Evolutionary conservation across 345 rosid species (phyloP), one percentile per base, ranked within the genome.

Genomic region (Bruguiera gymnorhiza): DNA sequence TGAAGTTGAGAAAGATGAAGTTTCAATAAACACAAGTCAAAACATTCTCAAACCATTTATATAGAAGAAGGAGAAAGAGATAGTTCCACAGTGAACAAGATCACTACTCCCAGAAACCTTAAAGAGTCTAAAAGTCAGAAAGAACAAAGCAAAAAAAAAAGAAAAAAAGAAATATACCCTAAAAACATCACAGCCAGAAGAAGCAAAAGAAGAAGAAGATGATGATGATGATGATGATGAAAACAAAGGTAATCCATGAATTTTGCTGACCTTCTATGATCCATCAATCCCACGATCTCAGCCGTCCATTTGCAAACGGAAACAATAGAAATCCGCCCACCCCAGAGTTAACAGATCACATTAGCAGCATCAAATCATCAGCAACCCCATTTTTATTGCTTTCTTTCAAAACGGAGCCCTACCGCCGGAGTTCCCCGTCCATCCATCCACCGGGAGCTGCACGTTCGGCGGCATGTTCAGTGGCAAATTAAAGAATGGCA

Each of bases 401-500:
- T 6, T 56, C 54, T 46, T 50, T 88, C 74, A 92, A 77, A 90
- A 92, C 50, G 87, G 86, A 73, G 92, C 80, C 78, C 96, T 82
- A 62, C 82, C 78, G 8, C 86, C 87, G 0, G 91, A 67, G 80
- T 83, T 88, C 32, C 96, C 93, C 6, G 81, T 70, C 98, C 98
- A 93, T 43, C 89, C 88, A 37, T 93, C 97, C 55, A 83, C 91
- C 9, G 93, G 88, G 75, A 93, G 74, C 79, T 90, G 98, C 62
- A 83, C 75, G 62, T 83, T 83, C 0, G 88, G 70, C 6, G 50
- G 50, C 92, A 93, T 82, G 81, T 80, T 92, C 65, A 87, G 70
- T 15, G 98, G 98, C 75, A 91, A 72, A 81, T 91, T 91, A 63
- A 89, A 85, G 85, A 95, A 95, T 39, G 99, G 99, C 26, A 95